Conservation (phyloP, 192 early-diverging fungal genomes). For the Umbelopsis isabellina region DNA sequence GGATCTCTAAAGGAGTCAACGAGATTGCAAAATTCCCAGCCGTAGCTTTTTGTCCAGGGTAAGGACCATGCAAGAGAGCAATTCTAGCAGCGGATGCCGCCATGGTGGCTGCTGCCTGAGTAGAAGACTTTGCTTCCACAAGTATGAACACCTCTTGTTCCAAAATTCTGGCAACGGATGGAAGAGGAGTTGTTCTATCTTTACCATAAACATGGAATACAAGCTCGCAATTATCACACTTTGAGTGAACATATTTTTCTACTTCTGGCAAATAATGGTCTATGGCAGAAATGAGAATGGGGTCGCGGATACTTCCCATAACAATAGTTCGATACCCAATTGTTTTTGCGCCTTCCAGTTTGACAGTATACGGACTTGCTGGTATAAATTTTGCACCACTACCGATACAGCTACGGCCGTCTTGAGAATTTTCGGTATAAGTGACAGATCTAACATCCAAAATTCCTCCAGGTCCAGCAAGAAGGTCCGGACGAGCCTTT, state of each 20-base stretch:
- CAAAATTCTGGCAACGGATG: background rate
- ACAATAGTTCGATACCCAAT: constrained; percentile 14
- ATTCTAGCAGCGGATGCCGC: constrained; percentile 22
- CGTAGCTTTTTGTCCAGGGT: constrained; percentile 22
- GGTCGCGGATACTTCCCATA: constrained; percentile 25
- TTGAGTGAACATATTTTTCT: background rate
- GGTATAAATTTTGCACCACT: constrained; percentile 20
- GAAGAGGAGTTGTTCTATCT: background rate
- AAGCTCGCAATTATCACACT: background rate
- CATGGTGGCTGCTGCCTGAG: constrained; percentile 7
- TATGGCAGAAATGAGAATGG: constrained; percentile 22
- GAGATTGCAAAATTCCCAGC: constrained; percentile 28
- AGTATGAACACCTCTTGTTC: constrained; percentile 15
- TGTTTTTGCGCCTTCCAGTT: constrained; percentile 27
- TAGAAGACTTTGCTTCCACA: constrained; percentile 12
- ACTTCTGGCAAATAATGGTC: background rate
- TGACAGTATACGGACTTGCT: constrained; percentile 18
- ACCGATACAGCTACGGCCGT: background rate
- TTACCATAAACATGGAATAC: constrained; percentile 28
- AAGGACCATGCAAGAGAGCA: constrained; percentile 23
- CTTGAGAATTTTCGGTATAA: background rate
- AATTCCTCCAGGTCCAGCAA: constrained; percentile 23
- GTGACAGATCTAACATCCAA: constrained; percentile 13
- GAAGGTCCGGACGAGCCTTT: constrained; percentile 21
- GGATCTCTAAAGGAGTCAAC: constrained; percentile 22